phyloP scores from a whole-genome alignment of 805 yeast genomes.

The Lipomyces mesembrius region DNA sequence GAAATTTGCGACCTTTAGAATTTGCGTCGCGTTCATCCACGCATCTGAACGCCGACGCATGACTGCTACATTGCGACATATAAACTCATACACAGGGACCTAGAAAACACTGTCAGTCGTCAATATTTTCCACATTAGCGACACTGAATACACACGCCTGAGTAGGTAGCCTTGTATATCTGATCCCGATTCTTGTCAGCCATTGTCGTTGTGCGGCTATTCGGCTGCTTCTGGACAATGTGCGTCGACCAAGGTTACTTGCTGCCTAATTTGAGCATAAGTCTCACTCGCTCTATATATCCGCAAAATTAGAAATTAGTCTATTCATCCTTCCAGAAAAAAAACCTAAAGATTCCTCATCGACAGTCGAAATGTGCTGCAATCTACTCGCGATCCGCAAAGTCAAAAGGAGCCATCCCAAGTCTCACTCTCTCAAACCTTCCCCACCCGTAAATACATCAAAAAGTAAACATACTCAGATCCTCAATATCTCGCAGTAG shows the following conservation, averaged over 20 bases:
- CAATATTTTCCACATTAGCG: not conserved
- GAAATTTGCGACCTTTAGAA: slow-evolving; percentile 87
- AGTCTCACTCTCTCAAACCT: not conserved
- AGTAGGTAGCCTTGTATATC: slow-evolving; percentile 52
- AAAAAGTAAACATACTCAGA: not conserved
- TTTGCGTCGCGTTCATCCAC: slow-evolving; percentile 98
- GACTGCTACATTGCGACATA: slow-evolving; percentile 70
- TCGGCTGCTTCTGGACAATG: not conserved
- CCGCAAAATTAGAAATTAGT: not conserved
- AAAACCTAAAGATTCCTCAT: not conserved
- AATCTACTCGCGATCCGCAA: not conserved
- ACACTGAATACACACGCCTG: slow-evolving; percentile 44
- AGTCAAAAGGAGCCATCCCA: not conserved
- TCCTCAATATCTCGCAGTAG: not conserved
- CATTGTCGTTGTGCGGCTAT: slow-evolving; percentile 14
- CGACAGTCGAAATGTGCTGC: not conserved
- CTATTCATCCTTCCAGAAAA: not conserved
- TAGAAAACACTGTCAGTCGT: slow-evolving; percentile 10
- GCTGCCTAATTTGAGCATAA: too few relatives aligned
- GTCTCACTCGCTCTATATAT: not conserved
- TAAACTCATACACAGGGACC: slow-evolving; percentile 56
- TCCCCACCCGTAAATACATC: not conserved
- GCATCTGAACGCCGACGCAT: slow-evolving; percentile 91
- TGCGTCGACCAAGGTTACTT: not conserved
- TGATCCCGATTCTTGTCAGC: slow-evolving; percentile 31